A percentile compares a stretch with the other conserved stretches of the same genome.
These are phyloP conservation scores for Beauveria sp. DNA, from an alignment of 2,329 filamentous ascomycete species.

Conservation along the genomic window DNA sequence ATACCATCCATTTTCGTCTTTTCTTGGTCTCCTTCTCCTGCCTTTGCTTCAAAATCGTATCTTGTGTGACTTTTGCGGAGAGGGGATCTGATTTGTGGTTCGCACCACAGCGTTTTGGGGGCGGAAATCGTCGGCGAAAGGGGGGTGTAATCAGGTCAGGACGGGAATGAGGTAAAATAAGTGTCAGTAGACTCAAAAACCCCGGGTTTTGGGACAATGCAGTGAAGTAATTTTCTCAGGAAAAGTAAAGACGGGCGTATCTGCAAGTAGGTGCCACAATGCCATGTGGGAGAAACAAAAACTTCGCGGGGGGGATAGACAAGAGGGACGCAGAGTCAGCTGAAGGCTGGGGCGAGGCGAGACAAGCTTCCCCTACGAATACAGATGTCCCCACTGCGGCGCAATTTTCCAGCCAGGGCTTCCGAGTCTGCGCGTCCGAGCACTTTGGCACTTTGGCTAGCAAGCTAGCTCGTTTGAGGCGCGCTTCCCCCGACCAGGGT, in stretches of 20 bases:
- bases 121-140: not conserved
- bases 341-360: slow-evolving; percentile 10
- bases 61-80: no score
- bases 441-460: not conserved
- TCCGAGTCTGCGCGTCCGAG: not conserved
- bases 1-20: not conserved
- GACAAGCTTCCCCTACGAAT: not conserved
- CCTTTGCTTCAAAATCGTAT: no score
- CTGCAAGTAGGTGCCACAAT: not conserved
- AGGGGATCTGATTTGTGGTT: no score
- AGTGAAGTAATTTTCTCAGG: no score
- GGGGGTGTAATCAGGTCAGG: not conserved
- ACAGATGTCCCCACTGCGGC: not conserved
- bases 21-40: not conserved
- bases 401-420: slow-evolving; percentile 1
- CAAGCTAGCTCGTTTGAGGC: no score
- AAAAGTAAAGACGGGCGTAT: no score
- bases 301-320: not conserved
- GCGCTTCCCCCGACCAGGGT: no score
- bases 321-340: not conserved
- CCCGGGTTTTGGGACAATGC: no score
- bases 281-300: not conserved
- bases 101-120: no score
- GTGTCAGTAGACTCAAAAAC: no score
- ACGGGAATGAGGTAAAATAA: no score